Evolutionary conservation across 2,329 filamentous ascomycete genomes (phyloP), one percentile per base, ranked within the genome.

Genomic region (Phialemoniopsis sp.): DNA sequence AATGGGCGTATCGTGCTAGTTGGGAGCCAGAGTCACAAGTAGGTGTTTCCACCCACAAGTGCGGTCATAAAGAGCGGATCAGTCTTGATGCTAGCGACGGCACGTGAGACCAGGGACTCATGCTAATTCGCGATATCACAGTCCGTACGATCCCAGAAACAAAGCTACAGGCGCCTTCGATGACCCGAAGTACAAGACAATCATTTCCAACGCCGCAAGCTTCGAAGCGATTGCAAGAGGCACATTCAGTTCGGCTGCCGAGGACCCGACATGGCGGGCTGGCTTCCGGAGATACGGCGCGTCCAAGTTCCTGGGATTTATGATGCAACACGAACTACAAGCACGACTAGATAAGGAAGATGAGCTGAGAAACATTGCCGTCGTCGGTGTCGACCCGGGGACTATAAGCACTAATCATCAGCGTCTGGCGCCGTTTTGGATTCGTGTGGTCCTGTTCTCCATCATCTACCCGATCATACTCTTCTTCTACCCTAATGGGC

Each of bases 321-420:
- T 56, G 53, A 55, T 59, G 53, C 43, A 48, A 45, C 48, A 50
- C 29, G 48, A 56, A 21, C 51, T 57, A 4, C 53, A 56, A 39
- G 38, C 32, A 3, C 50, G 53, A 3, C 37, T 57, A 1, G 39
- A 41, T 16, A 19, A 5, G 3, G 39, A 41, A 19, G 29, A 45
- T 6, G 28, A 3, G 9, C 46, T 54, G 7, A 47, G 36, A 17
- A 42, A 38, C 2, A 44, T 55, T 32, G 46, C 40, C n/a, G 40
- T 53, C 10, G 38, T 53, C 6, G 52, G 46, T 29, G 37, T 51
- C 31, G 49, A 53, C 19, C 51, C 51, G n/a, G 51, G 51, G 17
- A 30, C 38, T 5, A 42, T 51, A 15, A 31, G 42, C 21, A 51
- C 41, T 12, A 39, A 38, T 26, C 17, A 49, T 3, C 29, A 17